Conservation (phyloP, 208 protist genomes). For the Sergeia podlipaevii region DNA sequence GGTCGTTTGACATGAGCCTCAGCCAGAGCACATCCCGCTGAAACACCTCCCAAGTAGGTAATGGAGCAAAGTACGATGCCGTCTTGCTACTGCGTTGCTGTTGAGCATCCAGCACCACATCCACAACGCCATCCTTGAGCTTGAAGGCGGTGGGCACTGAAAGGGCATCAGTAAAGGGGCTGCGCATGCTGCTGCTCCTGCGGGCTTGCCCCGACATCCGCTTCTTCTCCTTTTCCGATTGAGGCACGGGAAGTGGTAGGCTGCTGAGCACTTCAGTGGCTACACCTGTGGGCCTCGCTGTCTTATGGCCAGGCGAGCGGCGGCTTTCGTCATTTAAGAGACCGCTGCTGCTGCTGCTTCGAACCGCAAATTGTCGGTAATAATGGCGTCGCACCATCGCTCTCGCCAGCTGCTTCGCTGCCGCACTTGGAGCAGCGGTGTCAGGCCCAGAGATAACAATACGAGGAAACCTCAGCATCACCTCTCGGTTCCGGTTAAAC, state of each 20-base stretch:
- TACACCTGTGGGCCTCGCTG: neutral
- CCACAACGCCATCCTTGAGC: constrained; percentile 22
- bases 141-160: constrained; percentile 5
- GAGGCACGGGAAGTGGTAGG: too few species aligned
- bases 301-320: neutral
- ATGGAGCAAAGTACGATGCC: constrained; percentile 11
- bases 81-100: neutral
- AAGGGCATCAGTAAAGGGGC: neutral
- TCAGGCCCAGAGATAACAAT: constrained; percentile 68
- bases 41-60: constrained; percentile 66
- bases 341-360: neutral
- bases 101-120: constrained; percentile 10
- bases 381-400: constrained; percentile 28
- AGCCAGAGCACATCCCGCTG: constrained; percentile 51
- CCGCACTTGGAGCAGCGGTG: constrained; percentile 13
- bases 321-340: neutral
- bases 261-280: neutral
- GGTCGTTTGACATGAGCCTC: constrained; percentile 34
- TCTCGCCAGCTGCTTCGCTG: constrained; percentile 30
- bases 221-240: neutral
- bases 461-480: constrained; percentile 51
- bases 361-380: constrained; percentile 45
- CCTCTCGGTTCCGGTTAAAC: too few species aligned
- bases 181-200: neutral
- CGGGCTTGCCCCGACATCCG: neutral